Evolutionary conservation across 352 stramenopile species (phyloP), one percentile per base, ranked within the genome.

Genomic region (Phytophthora pistaciae): DNA sequence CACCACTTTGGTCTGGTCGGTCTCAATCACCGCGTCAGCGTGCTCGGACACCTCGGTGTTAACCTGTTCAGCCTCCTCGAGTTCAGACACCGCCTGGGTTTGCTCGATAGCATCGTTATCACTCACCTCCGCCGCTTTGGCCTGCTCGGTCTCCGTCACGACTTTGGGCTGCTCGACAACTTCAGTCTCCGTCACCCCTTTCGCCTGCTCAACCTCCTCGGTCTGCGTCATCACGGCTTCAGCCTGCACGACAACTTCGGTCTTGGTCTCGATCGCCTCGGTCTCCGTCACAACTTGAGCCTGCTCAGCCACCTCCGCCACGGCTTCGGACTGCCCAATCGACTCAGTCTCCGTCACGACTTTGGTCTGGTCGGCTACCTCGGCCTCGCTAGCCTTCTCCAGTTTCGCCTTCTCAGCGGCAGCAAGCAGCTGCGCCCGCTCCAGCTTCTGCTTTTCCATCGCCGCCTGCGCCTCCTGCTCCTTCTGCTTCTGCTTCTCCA

Each of bases 401-500:
- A 46, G 8, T 27, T 65, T 70, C n/a, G 49, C 57, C 38, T 70
- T 76, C 49, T 79, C 62, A 13, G 52, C 44, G 2, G 20, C 48
- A 42, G 60, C 67, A 20, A 68, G 21, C 29, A 66, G 33, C 48
- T 64, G 61, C 21, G 63, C 61, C 31, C 66, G 59, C 13, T 63
- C 61, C 27, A 64, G 61, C 40, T 81, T 83, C 14, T 70, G 53
- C 50, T 56, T 61, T 49, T 75, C 69, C 1, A 75, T 62, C 27
- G 48, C 69, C 33, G 44, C 60, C 55, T 75, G 69, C 29, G 63
- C 73, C 56, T 83, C 76, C 21, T 74, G 29, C 27, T 73, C 74
- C 55, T 75, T 76, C 64, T 74, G 68, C 48, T 82, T 82, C 42
- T 82, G 64, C 38, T 80, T 84, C 48, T 82, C 74, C 8, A 84